Evolutionary conservation across 305 asterid genomes (phyloP), one percentile per base, ranked within the genome.

Genomic region (Fraxinus xanthoxyloides): DNA sequence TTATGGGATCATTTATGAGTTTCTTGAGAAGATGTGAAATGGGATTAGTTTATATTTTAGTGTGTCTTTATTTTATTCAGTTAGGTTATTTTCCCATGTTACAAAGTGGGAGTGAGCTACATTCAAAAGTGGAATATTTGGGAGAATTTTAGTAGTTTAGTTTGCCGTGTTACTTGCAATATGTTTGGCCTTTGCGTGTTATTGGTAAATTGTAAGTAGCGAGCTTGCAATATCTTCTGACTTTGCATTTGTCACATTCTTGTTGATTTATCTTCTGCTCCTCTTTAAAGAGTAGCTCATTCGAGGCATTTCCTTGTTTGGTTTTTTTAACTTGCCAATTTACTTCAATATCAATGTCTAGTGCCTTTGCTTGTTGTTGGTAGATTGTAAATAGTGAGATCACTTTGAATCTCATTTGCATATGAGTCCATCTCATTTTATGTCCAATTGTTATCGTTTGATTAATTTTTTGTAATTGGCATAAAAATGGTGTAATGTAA

Each of bases 231-330:
- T 40, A 10, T 12, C 77, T 83, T 88, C 92, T 15, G 84, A 70
- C 78, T 87, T 91, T 9, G 91, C 21, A 80, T 30, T 85, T 24
- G 89, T 81, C 78, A 84, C 82, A 59, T 36, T 87, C 87, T 89
- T 90, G 76, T 83, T 84, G 80, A 78, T 87, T 40, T 91, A 86
- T 84, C 82, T 84, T 85, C 84, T 86, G 75, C 79, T 77, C 86
- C 78, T 90, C 75, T 81, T 85, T 24, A 35, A 35, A 35, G 91
- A 31, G 7, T 76, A 89, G 65, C 82, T 87, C 81, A 86, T 91
- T 78, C 74, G 77, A 76, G 84, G 6, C 38, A 23, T 79, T 81
- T 82, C 91, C 48, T 79, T 86, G 34, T 79, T 83, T 23, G 87
- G 75, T 81, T 82, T 88, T 46, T 89, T 87, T n/a, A 70, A 78